A percentile compares a stretch with the other conserved stretches of the same genome.
Conservation (phyloP, 805 yeast species). For the Wickerhamomyces xylosicus region DNA sequence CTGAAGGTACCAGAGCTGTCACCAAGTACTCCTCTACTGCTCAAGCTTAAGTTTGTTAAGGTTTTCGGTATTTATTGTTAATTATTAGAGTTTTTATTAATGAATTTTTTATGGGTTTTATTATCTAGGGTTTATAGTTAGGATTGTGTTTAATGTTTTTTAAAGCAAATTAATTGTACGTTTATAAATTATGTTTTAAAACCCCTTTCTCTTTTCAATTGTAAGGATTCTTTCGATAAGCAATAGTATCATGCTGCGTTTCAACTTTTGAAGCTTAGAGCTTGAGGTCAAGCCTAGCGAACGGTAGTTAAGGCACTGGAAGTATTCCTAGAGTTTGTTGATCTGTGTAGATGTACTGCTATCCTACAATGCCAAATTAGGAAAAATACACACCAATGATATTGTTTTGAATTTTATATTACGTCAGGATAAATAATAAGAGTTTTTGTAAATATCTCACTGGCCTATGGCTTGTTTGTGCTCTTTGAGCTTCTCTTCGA, state of each 20-base stretch:
- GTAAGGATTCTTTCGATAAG: background rate
- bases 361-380: too few species aligned
- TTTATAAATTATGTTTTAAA: background rate
- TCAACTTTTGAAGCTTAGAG: too few species aligned
- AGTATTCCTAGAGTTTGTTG: too few species aligned
- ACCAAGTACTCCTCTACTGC: conserved; percentile 83
- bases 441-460: too few species aligned
- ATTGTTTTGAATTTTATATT: too few species aligned
- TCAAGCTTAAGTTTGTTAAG: conserved; percentile 24
- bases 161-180: background rate
- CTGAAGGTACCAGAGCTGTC: conserved; percentile 98
- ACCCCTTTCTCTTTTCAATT: too few species aligned
- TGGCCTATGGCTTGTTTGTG: background rate
- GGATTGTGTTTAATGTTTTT: background rate
- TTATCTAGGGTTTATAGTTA: background rate
- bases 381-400: too few species aligned
- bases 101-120: background rate
- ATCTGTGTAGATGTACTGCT: too few species aligned
- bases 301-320: too few species aligned
- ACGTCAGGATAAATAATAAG: too few species aligned
- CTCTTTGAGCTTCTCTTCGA: background rate
- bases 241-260: too few species aligned
- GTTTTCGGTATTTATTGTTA: background rate
- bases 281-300: too few species aligned
- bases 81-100: background rate